A percentile compares a stretch with the other conserved stretches of the same genome.
These are phyloP conservation scores for Astrothelium macrocarpum DNA, from an alignment of 495 filamentous ascomycete species.

Conservation along the genomic window DNA sequence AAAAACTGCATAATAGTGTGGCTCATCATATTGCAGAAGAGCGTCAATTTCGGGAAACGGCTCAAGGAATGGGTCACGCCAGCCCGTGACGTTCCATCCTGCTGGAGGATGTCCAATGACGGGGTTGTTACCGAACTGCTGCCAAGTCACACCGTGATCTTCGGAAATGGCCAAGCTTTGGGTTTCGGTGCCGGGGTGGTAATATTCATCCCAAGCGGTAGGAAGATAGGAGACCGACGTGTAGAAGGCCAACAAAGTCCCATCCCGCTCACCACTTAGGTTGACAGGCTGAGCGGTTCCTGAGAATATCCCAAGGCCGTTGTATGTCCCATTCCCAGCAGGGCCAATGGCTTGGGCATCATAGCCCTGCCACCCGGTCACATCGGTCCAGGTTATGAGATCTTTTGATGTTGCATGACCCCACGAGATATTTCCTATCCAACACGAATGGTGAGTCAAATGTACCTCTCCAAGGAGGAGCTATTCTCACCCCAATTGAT, in stretches of 20 bases:
- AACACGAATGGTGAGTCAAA: background rate
- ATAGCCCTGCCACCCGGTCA: conserved; percentile 30
- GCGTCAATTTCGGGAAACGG: conserved; percentile 37
- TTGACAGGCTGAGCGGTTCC: conserved; percentile 41
- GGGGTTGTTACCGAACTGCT: conserved; percentile 42
- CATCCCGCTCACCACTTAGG: conserved; percentile 34
- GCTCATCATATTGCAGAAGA: conserved; percentile 26
- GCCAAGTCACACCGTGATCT: conserved; percentile 43
- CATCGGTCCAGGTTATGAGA: conserved; percentile 20
- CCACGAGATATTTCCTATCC: conserved; percentile 36
- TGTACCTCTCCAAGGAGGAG: background rate
- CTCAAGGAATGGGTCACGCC: conserved; percentile 45
- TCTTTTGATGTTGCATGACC: conserved; percentile 31
- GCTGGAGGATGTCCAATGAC: conserved; percentile 38
- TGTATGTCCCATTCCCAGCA: conserved; percentile 32
- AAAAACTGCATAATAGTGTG: conserved; percentile 42
- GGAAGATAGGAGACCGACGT: conserved; percentile 44
- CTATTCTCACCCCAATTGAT: conserved; percentile 31
- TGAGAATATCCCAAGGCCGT: conserved; percentile 44
- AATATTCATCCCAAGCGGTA: conserved; percentile 40
- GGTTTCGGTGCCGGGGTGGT: conserved; percentile 41
- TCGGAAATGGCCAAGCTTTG: conserved; percentile 41
- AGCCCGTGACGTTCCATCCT: conserved; percentile 42
- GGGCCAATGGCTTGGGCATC: conserved; percentile 28
- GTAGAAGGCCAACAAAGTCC: conserved; percentile 41